Evolutionary conservation across 2,329 filamentous ascomycete species (phyloP).

Genomic region (Ramularia endophylla): DNA sequence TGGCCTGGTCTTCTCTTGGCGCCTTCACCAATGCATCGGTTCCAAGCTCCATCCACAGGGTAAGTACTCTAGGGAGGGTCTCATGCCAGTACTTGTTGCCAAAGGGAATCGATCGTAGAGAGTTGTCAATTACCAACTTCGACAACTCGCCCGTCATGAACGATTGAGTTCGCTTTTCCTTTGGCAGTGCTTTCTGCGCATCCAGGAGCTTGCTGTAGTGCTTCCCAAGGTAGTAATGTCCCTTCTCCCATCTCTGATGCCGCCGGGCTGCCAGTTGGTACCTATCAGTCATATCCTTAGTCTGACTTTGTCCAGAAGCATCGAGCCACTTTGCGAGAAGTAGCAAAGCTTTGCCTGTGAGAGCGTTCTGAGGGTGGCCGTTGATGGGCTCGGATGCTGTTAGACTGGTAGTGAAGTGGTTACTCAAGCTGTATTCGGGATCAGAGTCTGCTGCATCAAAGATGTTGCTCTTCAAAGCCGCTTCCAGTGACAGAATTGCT

Average conservation of each 20-base stretch:
- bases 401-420: conserved; percentile 5
- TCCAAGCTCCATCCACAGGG: conserved; percentile 89
- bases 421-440: conserved; percentile 6
- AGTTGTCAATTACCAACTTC: conserved; percentile 89
- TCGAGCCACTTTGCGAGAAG: conserved; percentile 96
- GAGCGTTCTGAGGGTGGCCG: conserved; percentile 47
- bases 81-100: conserved; percentile 97
- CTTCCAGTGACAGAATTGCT: conserved; percentile 84
- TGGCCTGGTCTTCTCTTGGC: conserved; percentile 41
- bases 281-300: conserved; percentile 68
- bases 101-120: conserved; percentile 75
- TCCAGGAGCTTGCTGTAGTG: conserved; percentile 97
- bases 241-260: conserved; percentile 78
- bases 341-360: conserved; percentile 74
- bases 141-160: conserved; percentile 72
- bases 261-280: conserved; percentile 77
- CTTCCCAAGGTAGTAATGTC: conserved; percentile 92
- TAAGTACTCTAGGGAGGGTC: conserved; percentile 83
- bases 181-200: conserved; percentile 71
- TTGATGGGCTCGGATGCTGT: conserved; percentile 21
- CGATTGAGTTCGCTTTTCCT: conserved; percentile 58
- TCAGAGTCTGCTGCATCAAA: conserved; percentile 44
- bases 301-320: conserved; percentile 85
- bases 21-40: conserved; percentile 51
- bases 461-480: conserved; percentile 75